Evolutionary conservation across 1,284 basidiomycete species (phyloP).

Genomic region (Naganishia sp.): DNA sequence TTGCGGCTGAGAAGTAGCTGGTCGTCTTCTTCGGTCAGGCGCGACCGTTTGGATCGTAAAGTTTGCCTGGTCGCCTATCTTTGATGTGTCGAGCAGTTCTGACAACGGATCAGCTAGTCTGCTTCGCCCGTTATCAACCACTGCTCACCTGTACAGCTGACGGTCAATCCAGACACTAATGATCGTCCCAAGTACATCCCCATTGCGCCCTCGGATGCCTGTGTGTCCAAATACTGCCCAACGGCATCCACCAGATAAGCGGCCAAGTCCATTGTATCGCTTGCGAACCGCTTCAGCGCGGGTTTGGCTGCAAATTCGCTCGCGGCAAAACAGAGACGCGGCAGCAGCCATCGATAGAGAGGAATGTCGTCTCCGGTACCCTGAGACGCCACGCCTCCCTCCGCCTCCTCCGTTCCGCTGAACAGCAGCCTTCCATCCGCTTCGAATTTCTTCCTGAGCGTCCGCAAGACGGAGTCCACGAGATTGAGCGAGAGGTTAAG

Average conservation of each 20-base stretch:
- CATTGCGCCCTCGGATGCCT: constrained; percentile 32
- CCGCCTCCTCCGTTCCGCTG: background rate
- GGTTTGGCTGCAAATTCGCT: constrained; percentile 32
- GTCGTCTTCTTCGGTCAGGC: constrained; percentile 4
- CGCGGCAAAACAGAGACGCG: constrained; percentile 43
- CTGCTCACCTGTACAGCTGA: constrained; percentile 38
- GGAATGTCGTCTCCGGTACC: constrained; percentile 34
- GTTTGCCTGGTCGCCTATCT: background rate
- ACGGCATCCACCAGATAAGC: constrained; percentile 35
- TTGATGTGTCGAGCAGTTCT: constrained; percentile 3
- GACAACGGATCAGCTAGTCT: background rate
- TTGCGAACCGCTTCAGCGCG: constrained; percentile 25
- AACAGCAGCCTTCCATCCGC: constrained; percentile 14
- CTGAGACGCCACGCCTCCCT: constrained; percentile 9
- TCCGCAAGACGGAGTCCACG: constrained; percentile 15
- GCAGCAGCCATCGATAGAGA: constrained; percentile 48
- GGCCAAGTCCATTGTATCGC: constrained; percentile 34
- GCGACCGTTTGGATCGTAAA: constrained; percentile 22
- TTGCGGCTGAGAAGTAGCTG: constrained; percentile 2
- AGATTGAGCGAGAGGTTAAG: constrained; percentile 15
- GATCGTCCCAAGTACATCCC: constrained; percentile 37
- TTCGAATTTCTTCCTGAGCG: constrained; percentile 19
- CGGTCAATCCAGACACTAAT: constrained; percentile 34
- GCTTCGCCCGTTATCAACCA: background rate
- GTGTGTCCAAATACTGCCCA: constrained; percentile 34